phyloP scores from a whole-genome alignment of 495 filamentous ascomycete species.

The Sporormia fimetaria region DNA sequence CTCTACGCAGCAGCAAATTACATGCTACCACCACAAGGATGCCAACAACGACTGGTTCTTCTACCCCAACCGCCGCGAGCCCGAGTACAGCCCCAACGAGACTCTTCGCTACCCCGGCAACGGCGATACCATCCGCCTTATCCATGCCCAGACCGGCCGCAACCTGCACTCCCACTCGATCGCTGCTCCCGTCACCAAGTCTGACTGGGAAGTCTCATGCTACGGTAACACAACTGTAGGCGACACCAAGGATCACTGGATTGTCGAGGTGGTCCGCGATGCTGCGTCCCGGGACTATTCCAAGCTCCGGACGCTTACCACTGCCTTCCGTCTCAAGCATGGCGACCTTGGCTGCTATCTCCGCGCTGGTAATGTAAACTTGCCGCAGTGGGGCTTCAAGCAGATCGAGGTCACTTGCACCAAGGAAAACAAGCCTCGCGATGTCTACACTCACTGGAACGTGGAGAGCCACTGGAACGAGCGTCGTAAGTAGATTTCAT shows the following conservation, averaged over 20 bases:
- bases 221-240: conserved; percentile 96
- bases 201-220: conserved; percentile 81
- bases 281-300: conserved; percentile 74
- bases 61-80: conserved; percentile 72
- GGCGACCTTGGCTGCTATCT: conserved; percentile 81
- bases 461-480: conserved; percentile 93
- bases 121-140: conserved; percentile 69
- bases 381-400: conserved; percentile 99
- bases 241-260: conserved; percentile 97
- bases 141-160: conserved; percentile 90
- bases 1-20: conserved; percentile 88
- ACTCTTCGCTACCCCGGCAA: conserved; percentile 65
- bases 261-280: conserved; percentile 81
- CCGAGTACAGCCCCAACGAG: conserved; percentile 58
- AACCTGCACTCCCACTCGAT: conserved; percentile 92
- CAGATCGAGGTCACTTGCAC: conserved; percentile 95
- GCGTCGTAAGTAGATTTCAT: conserved; percentile 53
- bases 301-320: conserved; percentile 83
- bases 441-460: conserved; percentile 98
- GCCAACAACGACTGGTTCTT: conserved; percentile 99
- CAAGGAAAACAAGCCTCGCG: conserved; percentile 84
- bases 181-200: conserved; percentile 77
- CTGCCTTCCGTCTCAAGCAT: conserved; percentile 82
- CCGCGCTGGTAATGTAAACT: conserved; percentile 87
- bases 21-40: conserved; percentile 99